phyloP scores from a whole-genome alignment of 345 rosid species.

The Firmiana major region DNA sequence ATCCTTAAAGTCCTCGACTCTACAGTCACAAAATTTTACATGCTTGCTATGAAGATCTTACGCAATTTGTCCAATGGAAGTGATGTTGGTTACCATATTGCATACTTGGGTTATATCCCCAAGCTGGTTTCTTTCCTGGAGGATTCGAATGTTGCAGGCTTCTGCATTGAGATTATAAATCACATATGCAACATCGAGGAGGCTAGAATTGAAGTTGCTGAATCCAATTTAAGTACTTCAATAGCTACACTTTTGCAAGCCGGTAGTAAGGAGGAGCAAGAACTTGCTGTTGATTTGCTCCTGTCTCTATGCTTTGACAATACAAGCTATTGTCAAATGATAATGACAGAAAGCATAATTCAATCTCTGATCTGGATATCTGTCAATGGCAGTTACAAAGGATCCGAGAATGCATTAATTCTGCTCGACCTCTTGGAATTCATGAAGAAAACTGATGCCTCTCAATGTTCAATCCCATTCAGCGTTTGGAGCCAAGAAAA shows the following conservation, averaged over 20 bases:
- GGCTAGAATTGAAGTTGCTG: slow-evolving; percentile 23
- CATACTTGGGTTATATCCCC: slow-evolving; percentile 31
- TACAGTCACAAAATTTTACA: slow-evolving; percentile 1
- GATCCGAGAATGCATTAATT: slow-evolving; percentile 4
- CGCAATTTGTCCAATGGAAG: slow-evolving; percentile 26
- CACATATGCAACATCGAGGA: slow-evolving; percentile 29
- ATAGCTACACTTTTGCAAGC: slow-evolving; percentile 24
- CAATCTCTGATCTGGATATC: slow-evolving; percentile 15
- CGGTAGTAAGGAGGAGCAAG: slow-evolving; percentile 28
- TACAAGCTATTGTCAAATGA: slow-evolving; percentile 2
- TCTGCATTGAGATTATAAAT: slow-evolving; percentile 25
- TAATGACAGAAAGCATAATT: slow-evolving; percentile 14
- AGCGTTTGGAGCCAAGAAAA: background rate
- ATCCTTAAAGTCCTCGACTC: slow-evolving; percentile 30
- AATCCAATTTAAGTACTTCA: slow-evolving; percentile 16
- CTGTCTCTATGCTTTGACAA: slow-evolving; percentile 16
- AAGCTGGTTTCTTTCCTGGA: slow-evolving; percentile 26
- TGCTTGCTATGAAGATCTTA: slow-evolving; percentile 28
- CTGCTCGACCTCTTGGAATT: slow-evolving; percentile 21
- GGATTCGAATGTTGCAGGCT: slow-evolving; percentile 25
- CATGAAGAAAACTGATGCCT: background rate
- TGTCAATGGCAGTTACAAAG: slow-evolving; percentile 18
- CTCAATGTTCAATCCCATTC: background rate
- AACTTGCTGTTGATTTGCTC: slow-evolving; percentile 23
- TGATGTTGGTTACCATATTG: slow-evolving; percentile 27